Evolutionary conservation across 495 filamentous ascomycete species (phyloP).

Genomic region (Neurospora sp.): DNA sequence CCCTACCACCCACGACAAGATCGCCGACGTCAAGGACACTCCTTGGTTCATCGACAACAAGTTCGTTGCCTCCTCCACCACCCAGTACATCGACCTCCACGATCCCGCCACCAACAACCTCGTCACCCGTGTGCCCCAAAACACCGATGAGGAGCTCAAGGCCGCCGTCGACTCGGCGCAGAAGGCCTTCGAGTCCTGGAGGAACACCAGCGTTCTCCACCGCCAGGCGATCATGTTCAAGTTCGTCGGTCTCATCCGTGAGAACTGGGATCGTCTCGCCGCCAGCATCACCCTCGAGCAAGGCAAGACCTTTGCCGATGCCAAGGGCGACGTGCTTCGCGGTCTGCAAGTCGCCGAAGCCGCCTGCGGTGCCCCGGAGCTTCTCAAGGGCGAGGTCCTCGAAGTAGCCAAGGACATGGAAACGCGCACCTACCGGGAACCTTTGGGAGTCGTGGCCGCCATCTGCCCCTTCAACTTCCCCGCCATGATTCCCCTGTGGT

Average conservation of each 20-base stretch:
- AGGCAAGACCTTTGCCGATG: slow-evolving; percentile 96
- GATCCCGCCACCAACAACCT: slow-evolving; percentile 98
- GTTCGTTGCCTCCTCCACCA: slow-evolving; percentile 65
- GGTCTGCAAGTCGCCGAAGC: slow-evolving; percentile 96
- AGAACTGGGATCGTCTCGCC: slow-evolving; percentile 92
- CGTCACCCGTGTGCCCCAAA: slow-evolving; percentile 95
- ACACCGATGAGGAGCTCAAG: slow-evolving; percentile 78
- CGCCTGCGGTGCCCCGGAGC: slow-evolving; percentile 86
- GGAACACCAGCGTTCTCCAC: slow-evolving; percentile 68
- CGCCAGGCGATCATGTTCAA: slow-evolving; percentile 97
- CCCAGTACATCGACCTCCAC: slow-evolving; percentile 81
- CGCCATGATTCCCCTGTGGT: slow-evolving; percentile 99
- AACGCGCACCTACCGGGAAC: slow-evolving; percentile 85
- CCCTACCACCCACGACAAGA: slow-evolving; percentile 73
- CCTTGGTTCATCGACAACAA: slow-evolving; percentile 89
- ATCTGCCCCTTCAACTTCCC: slow-evolving; percentile 99
- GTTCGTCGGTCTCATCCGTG: slow-evolving; percentile 78
- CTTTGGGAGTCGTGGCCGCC: slow-evolving; percentile 86
- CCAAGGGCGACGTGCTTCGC: slow-evolving; percentile 87
- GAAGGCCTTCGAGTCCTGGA: slow-evolving; percentile 86
- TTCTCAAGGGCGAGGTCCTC: slow-evolving; percentile 86
- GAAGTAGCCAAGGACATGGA: slow-evolving; percentile 99
- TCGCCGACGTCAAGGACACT: slow-evolving; percentile 65
- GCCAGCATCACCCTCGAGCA: slow-evolving; percentile 96
- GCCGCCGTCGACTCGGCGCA: slow-evolving; percentile 81